Conservation (phyloP, 116 monocot species). For the Trichopus zeylanicus region DNA sequence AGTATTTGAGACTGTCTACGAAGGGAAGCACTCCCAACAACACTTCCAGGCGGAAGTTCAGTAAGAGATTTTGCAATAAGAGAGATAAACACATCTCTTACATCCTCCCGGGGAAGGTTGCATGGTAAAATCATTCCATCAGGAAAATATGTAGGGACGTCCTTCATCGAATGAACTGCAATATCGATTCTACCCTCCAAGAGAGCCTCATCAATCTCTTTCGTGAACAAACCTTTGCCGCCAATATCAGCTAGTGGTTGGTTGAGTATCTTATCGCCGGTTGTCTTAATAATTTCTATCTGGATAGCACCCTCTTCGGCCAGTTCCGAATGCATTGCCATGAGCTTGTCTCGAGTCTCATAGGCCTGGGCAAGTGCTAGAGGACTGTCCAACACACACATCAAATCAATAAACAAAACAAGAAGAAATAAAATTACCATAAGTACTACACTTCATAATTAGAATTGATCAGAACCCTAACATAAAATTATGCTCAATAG, state of each 20-base stretch:
- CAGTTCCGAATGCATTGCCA: slow-evolving; percentile 66
- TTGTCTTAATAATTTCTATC: slow-evolving; percentile 86
- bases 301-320: slow-evolving; percentile 85
- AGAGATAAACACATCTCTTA: slow-evolving; percentile 89
- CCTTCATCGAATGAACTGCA: slow-evolving; percentile 98
- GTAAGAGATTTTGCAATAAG: slow-evolving; percentile 71
- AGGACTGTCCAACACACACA: slow-evolving; percentile 76
- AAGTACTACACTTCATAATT: neutral
- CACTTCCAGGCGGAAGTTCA: slow-evolving; percentile 81
- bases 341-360: slow-evolving; percentile 76
- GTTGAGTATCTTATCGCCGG: slow-evolving; percentile 86
- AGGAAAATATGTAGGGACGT: slow-evolving; percentile 93
- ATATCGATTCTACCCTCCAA: slow-evolving; percentile 83
- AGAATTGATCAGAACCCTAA: neutral
- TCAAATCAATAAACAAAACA: slow-evolving; percentile 1
- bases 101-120: slow-evolving; percentile 92
- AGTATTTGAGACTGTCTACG: slow-evolving; percentile 92
- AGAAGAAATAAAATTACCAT: neutral
- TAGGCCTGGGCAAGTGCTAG: slow-evolving; percentile 94
- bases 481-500: neutral
- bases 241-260: slow-evolving; percentile 96
- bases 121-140: slow-evolving; percentile 83
- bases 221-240: slow-evolving; percentile 93
- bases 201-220: slow-evolving; percentile 95
- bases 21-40: slow-evolving; percentile 89